Percentiles rank a stretch among this genome's conserved stretches.
Conservation (phyloP, 1,284 basidiomycete species). For the Anthracocystis setariae region DNA sequence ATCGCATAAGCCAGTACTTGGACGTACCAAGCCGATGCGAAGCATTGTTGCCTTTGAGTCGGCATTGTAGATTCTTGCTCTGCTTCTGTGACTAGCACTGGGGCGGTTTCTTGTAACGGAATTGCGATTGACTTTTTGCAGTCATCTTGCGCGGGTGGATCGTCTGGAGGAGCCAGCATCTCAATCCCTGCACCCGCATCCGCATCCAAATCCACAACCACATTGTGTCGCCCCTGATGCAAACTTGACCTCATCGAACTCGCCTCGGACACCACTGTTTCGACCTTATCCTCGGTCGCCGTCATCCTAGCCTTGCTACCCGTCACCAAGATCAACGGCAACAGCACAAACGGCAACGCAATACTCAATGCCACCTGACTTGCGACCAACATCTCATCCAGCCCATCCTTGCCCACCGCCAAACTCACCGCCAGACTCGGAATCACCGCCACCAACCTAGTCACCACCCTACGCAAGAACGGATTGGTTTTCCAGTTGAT, state of each 20-base stretch:
- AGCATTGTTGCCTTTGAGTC: slow-evolving; percentile 21
- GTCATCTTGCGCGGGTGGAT: no score
- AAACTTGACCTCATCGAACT: slow-evolving; percentile 17
- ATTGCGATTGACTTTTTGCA: no score
- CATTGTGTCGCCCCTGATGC: neutral
- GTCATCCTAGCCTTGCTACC: slow-evolving; percentile 50
- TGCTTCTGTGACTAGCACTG: slow-evolving; percentile 1
- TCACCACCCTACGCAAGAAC: slow-evolving; percentile 81
- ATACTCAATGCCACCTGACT: slow-evolving; percentile 89
- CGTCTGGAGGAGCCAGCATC: no score
- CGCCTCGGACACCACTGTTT: neutral
- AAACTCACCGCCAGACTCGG: slow-evolving; percentile 84
- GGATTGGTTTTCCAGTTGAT: slow-evolving; percentile 88
- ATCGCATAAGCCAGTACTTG: slow-evolving; percentile 35
- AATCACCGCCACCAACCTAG: slow-evolving; percentile 84
- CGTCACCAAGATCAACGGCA: slow-evolving; percentile 61
- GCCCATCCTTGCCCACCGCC: slow-evolving; percentile 78
- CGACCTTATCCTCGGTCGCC: slow-evolving; percentile 15
- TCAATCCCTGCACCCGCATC: no score
- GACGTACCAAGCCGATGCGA: slow-evolving; percentile 40
- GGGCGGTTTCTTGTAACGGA: no score
- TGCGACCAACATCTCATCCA: slow-evolving; percentile 83
- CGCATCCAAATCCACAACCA: no score
- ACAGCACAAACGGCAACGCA: slow-evolving; percentile 77
- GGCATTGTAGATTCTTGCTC: neutral